These are phyloP conservation scores for Scytalidium lignicola DNA, from an alignment of 2,329 filamentous ascomycete genomes.

Conservation along the genomic window DNA sequence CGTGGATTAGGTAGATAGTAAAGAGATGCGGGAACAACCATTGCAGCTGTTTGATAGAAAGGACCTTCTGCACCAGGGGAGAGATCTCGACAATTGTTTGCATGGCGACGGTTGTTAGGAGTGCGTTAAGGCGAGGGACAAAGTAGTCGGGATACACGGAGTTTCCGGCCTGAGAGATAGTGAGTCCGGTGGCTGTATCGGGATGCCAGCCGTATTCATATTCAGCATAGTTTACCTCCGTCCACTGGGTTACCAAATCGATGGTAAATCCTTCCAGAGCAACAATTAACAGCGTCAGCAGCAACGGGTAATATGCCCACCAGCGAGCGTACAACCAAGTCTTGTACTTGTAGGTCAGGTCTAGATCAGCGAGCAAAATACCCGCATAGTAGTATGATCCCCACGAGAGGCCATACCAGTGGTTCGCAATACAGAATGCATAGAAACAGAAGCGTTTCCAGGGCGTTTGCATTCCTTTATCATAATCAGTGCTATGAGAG, in stretches of 20 bases:
- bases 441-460: conserved; percentile 43
- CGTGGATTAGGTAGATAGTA: conserved; percentile 43
- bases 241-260: conserved; percentile 12
- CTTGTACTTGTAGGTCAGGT: conserved; percentile 40
- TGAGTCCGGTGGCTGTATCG: conserved; percentile 31
- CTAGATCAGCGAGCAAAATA: conserved; percentile 38
- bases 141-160: conserved; percentile 38
- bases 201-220: conserved; percentile 39
- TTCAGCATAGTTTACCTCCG: conserved; percentile 15
- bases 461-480: conserved; percentile 38
- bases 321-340: conserved; percentile 31
- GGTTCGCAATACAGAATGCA: conserved; percentile 34
- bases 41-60: conserved; percentile 34
- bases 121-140: conserved; percentile 36
- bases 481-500: conserved; percentile 36
- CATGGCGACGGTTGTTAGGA: conserved; percentile 32
- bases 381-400: conserved; percentile 40
- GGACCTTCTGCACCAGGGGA: conserved; percentile 33
- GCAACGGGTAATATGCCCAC: conserved; percentile 31
- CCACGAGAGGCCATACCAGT: conserved; percentile 44
- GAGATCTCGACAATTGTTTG: conserved; percentile 31
- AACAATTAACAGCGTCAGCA: conserved; percentile 26
- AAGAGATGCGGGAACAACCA: conserved; percentile 43
- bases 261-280: conserved; percentile 20
- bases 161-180: conserved; percentile 28